These are phyloP conservation scores for Meripilus lineatus DNA, from an alignment of 1,284 basidiomycete genomes.

Conservation along the genomic window DNA sequence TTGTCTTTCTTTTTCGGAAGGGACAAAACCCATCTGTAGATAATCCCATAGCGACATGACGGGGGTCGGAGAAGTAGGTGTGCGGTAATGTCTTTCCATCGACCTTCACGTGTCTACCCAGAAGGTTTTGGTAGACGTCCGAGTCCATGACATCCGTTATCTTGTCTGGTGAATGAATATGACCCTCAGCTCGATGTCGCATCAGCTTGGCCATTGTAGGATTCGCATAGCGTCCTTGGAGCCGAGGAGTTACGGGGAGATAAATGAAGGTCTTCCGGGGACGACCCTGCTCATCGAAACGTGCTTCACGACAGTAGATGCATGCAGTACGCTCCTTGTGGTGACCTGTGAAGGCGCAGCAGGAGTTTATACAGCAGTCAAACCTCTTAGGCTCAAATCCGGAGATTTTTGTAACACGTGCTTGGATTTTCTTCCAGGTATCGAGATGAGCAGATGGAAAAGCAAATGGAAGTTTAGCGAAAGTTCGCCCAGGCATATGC, in stretches of 20 bases:
- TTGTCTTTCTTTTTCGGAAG: constrained; percentile 31
- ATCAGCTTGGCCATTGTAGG: constrained; percentile 12
- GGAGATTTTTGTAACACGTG: constrained; percentile 16
- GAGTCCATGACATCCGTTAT: too few relatives aligned
- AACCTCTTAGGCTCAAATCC: constrained; percentile 25
- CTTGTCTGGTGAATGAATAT: constrained; percentile 7
- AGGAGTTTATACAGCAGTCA: constrained; percentile 31
- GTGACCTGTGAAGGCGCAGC: constrained; percentile 24
- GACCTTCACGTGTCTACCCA: constrained; percentile 11
- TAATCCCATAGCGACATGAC: constrained; percentile 27
- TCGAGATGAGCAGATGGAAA: constrained; percentile 13
- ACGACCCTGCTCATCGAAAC: constrained; percentile 7
- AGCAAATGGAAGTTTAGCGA: constrained; percentile 12
- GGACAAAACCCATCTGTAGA: constrained; percentile 34
- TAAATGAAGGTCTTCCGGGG: constrained; percentile 13
- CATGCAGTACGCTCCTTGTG: constrained; percentile 17
- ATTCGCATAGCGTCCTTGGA: constrained; percentile 11
- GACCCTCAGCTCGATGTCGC: constrained; percentile 18
- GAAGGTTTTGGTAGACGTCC: constrained; percentile 13
- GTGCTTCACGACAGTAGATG: constrained; percentile 17
- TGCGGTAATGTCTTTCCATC: constrained; percentile 14
- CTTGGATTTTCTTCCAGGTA: constrained; percentile 10
- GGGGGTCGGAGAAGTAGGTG: constrained; percentile 19
- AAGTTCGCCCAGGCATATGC: constrained; percentile 17
- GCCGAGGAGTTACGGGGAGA: constrained; percentile 15